A percentile compares a stretch with the other conserved stretches of the same genome.
phyloP scores from a whole-genome alignment of 2,329 filamentous ascomycete genomes.

The Amphichorda felina region DNA sequence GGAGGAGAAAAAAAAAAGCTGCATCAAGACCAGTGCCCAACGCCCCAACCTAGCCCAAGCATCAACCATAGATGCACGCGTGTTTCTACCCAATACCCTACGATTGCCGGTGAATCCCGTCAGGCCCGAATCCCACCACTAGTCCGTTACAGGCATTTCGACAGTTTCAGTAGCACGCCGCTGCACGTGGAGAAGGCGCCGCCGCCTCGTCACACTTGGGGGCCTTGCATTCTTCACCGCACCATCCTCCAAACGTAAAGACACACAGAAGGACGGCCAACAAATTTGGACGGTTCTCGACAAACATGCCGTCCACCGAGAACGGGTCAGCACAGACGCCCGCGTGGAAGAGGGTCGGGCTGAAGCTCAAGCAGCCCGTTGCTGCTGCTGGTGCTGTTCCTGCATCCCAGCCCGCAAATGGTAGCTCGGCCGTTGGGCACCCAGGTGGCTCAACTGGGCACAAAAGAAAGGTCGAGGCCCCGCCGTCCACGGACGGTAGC shows the following conservation, averaged over 20 bases:
- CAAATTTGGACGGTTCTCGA: not conserved
- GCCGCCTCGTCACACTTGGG: not conserved
- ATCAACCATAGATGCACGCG: not conserved
- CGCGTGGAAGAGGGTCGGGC: conserved; percentile 51
- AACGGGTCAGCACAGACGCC: conserved; percentile 22
- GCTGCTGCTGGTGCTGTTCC: conserved; percentile 16
- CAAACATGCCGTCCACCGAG: conserved; percentile 25
- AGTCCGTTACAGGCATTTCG: not conserved
- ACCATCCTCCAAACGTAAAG: not conserved
- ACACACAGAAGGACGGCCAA: not conserved
- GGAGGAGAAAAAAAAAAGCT: conserved; percentile 3
- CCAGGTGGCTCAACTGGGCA: conserved; percentile 13
- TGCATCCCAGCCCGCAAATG: conserved; percentile 17
- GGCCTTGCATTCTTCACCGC: not conserved
- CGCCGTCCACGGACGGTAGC: conserved; percentile 15
- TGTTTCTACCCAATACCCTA: conserved; percentile 3
- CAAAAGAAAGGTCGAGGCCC: conserved; percentile 28
- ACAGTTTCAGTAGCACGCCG: not conserved
- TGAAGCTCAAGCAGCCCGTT: conserved; percentile 41
- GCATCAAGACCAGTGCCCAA: conserved; percentile 1
- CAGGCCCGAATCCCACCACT: not conserved
- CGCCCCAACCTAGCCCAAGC: conserved; percentile 1
- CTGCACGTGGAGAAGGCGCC: not conserved
- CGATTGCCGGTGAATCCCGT: not conserved
- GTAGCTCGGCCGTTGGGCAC: conserved; percentile 21